phyloP scores from a whole-genome alignment of 179 eudicot genomes.

The Camellia oleifera region DNA sequence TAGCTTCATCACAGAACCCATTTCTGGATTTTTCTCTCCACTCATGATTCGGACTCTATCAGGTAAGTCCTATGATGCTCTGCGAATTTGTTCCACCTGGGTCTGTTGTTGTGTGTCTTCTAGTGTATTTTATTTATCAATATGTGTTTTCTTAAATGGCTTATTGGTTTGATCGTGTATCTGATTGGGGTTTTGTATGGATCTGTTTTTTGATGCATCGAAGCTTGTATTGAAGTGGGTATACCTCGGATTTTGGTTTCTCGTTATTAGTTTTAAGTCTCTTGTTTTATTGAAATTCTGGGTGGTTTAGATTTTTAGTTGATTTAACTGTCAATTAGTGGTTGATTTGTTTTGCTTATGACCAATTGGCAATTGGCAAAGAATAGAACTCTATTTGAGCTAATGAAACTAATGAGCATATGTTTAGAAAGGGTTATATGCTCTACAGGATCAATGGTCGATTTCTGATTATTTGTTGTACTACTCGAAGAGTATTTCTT shows the following conservation, averaged over 20 bases:
- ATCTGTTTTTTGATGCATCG: constrained; percentile 6
- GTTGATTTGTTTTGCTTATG: neutral
- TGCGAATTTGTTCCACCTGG: constrained; percentile 5
- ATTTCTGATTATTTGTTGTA: constrained; percentile 6
- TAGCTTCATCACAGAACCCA: constrained; percentile 6
- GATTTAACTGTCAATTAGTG: neutral
- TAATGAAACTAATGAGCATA: neutral
- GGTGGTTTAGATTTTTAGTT: neutral
- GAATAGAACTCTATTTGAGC: neutral
- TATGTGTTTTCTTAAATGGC: neutral
- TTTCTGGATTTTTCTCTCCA: constrained; percentile 13
- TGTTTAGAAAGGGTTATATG: neutral
- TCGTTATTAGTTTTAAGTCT: neutral
- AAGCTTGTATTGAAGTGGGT: neutral
- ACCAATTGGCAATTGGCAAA: neutral
- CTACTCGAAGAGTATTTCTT: neutral
- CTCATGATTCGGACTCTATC: constrained; percentile 6
- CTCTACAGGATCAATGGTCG: neutral
- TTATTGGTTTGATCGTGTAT: constrained; percentile 3
- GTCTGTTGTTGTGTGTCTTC: neutral
- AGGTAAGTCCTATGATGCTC: constrained; percentile 20
- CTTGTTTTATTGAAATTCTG: neutral
- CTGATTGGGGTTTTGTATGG: neutral
- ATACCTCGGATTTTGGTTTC: neutral
- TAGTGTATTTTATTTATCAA: neutral